Evolutionary conservation across 768 basidiomycete genomes (phyloP).

Genomic region (Naganishia kalamii): DNA sequence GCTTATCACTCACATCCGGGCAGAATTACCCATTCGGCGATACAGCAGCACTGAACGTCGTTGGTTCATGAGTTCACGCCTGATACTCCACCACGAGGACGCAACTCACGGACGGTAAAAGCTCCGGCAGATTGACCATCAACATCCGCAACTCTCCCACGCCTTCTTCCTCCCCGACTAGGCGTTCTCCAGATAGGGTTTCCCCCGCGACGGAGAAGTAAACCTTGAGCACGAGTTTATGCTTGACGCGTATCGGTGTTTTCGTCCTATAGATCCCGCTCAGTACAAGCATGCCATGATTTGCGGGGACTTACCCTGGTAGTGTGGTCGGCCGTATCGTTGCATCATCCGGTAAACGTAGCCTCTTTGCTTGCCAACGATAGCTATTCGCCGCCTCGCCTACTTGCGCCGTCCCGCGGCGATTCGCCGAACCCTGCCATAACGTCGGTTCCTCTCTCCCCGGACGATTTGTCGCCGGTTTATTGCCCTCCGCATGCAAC

Average conservation of each 20-base stretch:
- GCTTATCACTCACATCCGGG: constrained; percentile 16
- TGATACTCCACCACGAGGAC: background rate
- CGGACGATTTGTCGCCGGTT: background rate
- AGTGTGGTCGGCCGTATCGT: constrained; percentile 7
- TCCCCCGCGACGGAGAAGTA: constrained; percentile 15
- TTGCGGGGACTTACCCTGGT: background rate
- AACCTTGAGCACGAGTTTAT: constrained; percentile 7
- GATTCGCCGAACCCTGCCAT: constrained; percentile 7
- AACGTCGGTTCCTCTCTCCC: background rate
- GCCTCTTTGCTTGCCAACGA: background rate
- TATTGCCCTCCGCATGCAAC: background rate
- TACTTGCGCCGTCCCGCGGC: background rate
- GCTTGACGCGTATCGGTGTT: constrained; percentile 11
- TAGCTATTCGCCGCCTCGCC: background rate
- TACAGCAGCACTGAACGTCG: constrained; percentile 5
- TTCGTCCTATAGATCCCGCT: too few relatives aligned
- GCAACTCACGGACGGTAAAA: constrained; percentile 10
- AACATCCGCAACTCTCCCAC: constrained; percentile 15
- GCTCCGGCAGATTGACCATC: background rate
- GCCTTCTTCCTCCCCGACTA: background rate
- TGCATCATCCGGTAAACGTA: constrained; percentile 15
- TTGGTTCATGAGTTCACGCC: background rate
- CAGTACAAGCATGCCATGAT: too few relatives aligned
- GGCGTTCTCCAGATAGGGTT: background rate
- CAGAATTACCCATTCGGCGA: constrained; percentile 12